These are phyloP conservation scores for Lasiodiplodia citricola DNA, from an alignment of 2,329 filamentous ascomycete genomes.

Conservation along the genomic window DNA sequence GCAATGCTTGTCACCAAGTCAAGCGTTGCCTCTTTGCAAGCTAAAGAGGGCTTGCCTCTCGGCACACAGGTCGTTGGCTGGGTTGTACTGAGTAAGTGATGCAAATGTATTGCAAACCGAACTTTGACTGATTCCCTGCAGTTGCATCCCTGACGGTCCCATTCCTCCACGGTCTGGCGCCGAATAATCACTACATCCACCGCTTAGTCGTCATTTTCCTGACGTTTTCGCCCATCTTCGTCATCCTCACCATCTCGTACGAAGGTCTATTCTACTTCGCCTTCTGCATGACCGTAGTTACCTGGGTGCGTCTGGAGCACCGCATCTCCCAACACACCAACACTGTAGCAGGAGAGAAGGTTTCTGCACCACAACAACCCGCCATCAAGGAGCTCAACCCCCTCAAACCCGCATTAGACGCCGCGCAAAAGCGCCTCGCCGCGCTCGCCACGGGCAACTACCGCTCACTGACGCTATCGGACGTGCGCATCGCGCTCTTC, in stretches of 20 bases:
- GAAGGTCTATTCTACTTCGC: slow-evolving; percentile 95
- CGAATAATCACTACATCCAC: slow-evolving; percentile 88
- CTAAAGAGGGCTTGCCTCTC: slow-evolving; percentile 80
- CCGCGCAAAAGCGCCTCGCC: slow-evolving; percentile 29
- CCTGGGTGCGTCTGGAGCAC: slow-evolving; percentile 93
- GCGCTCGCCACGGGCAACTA: slow-evolving; percentile 38
- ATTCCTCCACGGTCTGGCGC: slow-evolving; percentile 77
- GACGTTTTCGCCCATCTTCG: slow-evolving; percentile 89
- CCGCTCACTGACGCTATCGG: slow-evolving; percentile 78
- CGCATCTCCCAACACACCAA: slow-evolving; percentile 62
- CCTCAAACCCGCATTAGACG: slow-evolving; percentile 46
- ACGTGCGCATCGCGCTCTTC: slow-evolving; percentile 87
- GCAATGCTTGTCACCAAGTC: slow-evolving; percentile 86
- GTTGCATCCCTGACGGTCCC: slow-evolving; percentile 79
- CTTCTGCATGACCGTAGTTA: slow-evolving; percentile 77
- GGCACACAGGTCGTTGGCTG: slow-evolving; percentile 91
- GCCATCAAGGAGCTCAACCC: slow-evolving; percentile 34
- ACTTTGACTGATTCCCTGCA: slow-evolving; percentile 41
- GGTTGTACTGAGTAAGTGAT: slow-evolving; percentile 70
- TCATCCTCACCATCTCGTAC: slow-evolving; percentile 96
- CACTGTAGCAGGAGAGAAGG: slow-evolving; percentile 29
- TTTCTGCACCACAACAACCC: slow-evolving; percentile 33
- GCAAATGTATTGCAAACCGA: background rate
- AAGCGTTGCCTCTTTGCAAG: slow-evolving; percentile 82
- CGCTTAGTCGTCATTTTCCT: slow-evolving; percentile 88